Base-by-base conservation (phyloP, 495 filamentous ascomycete species). In the Penicillium flavigenum region DNA sequence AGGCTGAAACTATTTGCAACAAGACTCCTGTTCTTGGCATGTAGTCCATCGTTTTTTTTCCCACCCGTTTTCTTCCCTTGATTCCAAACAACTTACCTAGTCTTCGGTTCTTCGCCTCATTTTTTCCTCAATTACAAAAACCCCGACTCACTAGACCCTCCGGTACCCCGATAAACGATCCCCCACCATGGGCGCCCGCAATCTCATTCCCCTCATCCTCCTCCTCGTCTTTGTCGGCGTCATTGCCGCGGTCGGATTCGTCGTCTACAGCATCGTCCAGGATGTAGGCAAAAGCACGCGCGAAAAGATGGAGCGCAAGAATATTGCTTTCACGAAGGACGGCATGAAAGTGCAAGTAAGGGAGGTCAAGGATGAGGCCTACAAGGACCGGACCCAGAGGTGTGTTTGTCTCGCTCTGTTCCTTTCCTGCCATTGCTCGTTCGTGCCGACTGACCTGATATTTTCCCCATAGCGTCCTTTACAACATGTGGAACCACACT, bases 261-360 rank as follows among this genome's bases (percentile, higher is more conserved):
- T 89, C 62, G 79, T 88, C 57, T 96, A 91, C 77, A 76, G 83
- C 48, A 86, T 87, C 67, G 71, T 81, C 20, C 79, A 81, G 60
- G 82, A 90, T 64, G 85, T 96, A 58, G 80, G 85, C 56, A 76
- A 83, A 49, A 81, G 83, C 53, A 88, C 90, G 27, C 80, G 76
- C 38, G 76, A 85, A 65, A 87, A 88, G 66, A 88, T 97, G 85
- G 88, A 90, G 76, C 82, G 85, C 71, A 89, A 88, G 76, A 85
- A 96, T 66, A 79, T 96, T 27, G 75, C 83, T 31, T 86, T 95
- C 69, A 86, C 88, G 31, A 92, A 88, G 71, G 91, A 95, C 58
- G 92, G 92, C 14, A 75, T 93, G 76, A 88, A 85, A 64, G 89
- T 97, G 42, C 84, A 85, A 19, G 85, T 96, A 47, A 88, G 88